phyloP scores from a whole-genome alignment of 2,329 filamentous ascomycete species.

The Colletotrichum orchidophilum region DNA sequence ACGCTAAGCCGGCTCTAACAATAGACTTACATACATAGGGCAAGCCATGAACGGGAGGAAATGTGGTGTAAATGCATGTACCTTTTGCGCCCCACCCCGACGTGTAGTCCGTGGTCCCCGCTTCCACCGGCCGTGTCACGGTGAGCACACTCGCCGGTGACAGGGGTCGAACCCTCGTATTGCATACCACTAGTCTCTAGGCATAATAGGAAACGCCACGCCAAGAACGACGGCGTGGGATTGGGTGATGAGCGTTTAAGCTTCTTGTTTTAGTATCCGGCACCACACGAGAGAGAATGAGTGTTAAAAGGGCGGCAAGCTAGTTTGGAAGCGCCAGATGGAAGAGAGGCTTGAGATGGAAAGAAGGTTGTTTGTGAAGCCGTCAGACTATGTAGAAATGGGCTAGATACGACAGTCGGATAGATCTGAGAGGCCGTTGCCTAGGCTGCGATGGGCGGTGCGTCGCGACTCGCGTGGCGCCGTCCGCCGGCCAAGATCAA shows the following conservation, averaged over 20 bases:
- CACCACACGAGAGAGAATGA: constrained; percentile 1
- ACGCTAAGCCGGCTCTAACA: constrained; percentile 13
- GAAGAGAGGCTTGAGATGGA: background rate
- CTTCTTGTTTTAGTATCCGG: constrained; percentile 17
- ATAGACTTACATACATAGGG: constrained; percentile 3
- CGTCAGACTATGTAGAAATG: background rate
- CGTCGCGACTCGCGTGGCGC: background rate
- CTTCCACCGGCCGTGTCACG: constrained; percentile 3
- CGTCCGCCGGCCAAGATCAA: background rate
- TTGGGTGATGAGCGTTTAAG: constrained; percentile 23
- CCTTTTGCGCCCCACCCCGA: background rate
- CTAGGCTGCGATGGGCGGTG: constrained; percentile 3
- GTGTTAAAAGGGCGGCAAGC: background rate
- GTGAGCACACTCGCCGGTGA: background rate
- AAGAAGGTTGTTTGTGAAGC: background rate
- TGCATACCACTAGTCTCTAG: background rate
- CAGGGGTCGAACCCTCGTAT: constrained; percentile 14
- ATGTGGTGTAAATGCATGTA: background rate
- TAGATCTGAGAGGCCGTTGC: background rate
- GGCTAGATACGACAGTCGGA: constrained; percentile 2
- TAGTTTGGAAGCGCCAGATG: background rate
- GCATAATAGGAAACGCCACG: constrained; percentile 7
- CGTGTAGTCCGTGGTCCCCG: background rate
- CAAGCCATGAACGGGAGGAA: too few relatives aligned
- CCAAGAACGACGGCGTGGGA: constrained; percentile 5